Base-by-base conservation (phyloP, 192 early-diverging fungal genomes). In the Coemansia sp. region DNA sequence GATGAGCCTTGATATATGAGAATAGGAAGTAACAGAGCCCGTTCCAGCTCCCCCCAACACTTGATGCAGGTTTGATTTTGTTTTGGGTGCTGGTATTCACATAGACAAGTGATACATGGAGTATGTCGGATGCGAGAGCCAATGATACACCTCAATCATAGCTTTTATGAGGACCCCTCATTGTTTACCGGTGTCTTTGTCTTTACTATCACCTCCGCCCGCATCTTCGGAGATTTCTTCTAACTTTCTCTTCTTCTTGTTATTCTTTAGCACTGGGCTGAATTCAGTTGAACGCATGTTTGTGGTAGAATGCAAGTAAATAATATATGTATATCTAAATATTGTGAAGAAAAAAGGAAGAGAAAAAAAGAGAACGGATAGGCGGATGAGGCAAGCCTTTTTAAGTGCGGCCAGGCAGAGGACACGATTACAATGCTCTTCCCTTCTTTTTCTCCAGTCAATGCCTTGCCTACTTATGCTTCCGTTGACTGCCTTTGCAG, bases 21-120 rank as follows among this genome's bases (percentile, higher is more conserved):
- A 58, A n/a, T 32, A 17, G 3, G 17, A 29, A 23, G 55, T 8
- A n/a, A 34, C 14, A 58, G 31, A 34, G 29, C 55, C 14, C 31
- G 55, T n/a, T 58, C 55, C 55, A 17, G 29, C 46, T 48, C 27
- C 29, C 55, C 12, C 25, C 31, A 58, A 58, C 55, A 34, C 55
- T 58, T 34, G 27, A 58, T 58, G 55, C 55, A 58, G 5, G 55
- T 32, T 55, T 48, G 17, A 2, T 55, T 29, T 55, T 29, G 51
- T 25, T 58, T 58, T 58, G 5, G 55, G 55, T 58, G 55, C 29
- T 58, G 55, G 55, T 58, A 17, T 32, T 31, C 55, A 34, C 29
- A 55, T 55, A 29, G 51, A 29, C 51, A n/a, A 58, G 23, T 8
- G 29, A 32, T 58, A n/a, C 29, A 31, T 58, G 29, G 11, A n/a